These are phyloP conservation scores for Phyllosticta paracitricarpa DNA, from an alignment of 2,329 filamentous ascomycete genomes.

Conservation along the genomic window DNA sequence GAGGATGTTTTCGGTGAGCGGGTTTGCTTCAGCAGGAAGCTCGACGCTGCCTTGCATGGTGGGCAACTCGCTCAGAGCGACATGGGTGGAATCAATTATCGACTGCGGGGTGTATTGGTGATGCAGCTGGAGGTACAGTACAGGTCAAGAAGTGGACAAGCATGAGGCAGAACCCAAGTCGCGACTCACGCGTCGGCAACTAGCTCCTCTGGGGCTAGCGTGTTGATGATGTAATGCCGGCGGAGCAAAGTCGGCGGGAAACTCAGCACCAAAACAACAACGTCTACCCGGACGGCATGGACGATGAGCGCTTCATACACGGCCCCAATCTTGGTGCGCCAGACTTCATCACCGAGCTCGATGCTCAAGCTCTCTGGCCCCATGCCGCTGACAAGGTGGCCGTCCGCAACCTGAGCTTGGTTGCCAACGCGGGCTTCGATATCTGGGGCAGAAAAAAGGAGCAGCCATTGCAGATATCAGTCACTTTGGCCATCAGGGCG, in stretches of 20 bases:
- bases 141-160: neutral
- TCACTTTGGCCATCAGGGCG: conserved; percentile 46
- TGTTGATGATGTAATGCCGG: neutral
- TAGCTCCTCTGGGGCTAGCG: neutral
- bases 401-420: conserved; percentile 52
- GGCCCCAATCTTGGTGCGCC: neutral
- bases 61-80: neutral
- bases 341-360: neutral
- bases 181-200: neutral
- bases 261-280: neutral
- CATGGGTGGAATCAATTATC: neutral
- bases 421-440: conserved; percentile 49
- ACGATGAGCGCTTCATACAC: neutral
- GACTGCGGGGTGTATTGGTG: neutral
- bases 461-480: conserved; percentile 55
- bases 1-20: conserved; percentile 38
- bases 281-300: neutral
- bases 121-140: neutral
- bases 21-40: conserved; percentile 67
- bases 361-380: conserved; percentile 8
- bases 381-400: conserved; percentile 38
- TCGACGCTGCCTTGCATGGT: conserved; percentile 48
- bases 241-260: neutral
- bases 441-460: conserved; percentile 55
- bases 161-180: neutral